phyloP scores from a whole-genome alignment of 1,284 basidiomycete genomes.

The Amylostereum areolatum region DNA sequence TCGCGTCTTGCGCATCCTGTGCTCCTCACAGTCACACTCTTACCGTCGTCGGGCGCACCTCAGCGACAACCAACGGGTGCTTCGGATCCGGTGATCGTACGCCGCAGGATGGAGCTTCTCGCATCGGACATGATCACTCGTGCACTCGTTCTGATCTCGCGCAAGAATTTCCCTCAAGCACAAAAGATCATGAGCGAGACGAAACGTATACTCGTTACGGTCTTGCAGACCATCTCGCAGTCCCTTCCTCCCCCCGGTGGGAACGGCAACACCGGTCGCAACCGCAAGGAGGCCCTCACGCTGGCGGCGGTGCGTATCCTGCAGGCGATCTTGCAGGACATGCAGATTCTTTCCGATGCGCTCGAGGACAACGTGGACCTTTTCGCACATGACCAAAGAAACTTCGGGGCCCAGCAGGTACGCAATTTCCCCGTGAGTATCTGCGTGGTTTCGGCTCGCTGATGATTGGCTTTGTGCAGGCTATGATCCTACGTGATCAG shows the following conservation, averaged over 20 bases:
- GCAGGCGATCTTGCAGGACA: constrained; percentile 77
- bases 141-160: constrained; percentile 81
- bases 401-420: constrained; percentile 91
- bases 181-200: constrained; percentile 86
- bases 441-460: constrained; percentile 8
- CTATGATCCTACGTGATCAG: constrained; percentile 89
- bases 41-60: constrained; percentile 45
- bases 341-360: constrained; percentile 80
- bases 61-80: constrained; percentile 41
- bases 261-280: constrained; percentile 45
- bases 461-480: constrained; percentile 37
- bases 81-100: constrained; percentile 81
- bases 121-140: constrained; percentile 94
- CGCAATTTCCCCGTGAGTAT: constrained; percentile 16
- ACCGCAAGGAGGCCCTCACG: constrained; percentile 70
- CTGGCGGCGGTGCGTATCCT: constrained; percentile 70
- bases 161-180: constrained; percentile 83
- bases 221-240: constrained; percentile 75
- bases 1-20: constrained; percentile 84
- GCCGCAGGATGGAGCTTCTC: constrained; percentile 90
- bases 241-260: constrained; percentile 47
- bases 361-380: constrained; percentile 85
- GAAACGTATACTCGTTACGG: constrained; percentile 78
- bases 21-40: constrained; percentile 81
- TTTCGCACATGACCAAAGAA: constrained; percentile 86